A percentile compares a stretch with the other conserved stretches of the same genome.
Conservation (phyloP, 768 basidiomycete species). For the Russula foetens region DNA sequence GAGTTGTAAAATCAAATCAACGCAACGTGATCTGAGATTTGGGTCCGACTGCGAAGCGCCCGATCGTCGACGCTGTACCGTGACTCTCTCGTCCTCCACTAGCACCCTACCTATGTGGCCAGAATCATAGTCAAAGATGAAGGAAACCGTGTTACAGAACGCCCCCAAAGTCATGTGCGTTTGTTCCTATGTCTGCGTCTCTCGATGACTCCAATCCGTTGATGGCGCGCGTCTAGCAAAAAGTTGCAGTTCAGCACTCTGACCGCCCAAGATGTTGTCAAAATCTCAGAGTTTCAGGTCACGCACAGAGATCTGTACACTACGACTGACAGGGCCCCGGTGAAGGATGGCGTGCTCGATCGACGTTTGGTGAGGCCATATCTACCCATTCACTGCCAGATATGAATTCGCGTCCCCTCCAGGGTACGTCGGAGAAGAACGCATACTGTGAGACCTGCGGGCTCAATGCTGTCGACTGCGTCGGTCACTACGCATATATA, state of each 20-base stretch:
- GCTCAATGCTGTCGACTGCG: constrained; percentile 85
- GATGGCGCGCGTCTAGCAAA: constrained; percentile 50
- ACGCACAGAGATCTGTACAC: constrained; percentile 90
- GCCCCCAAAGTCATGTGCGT: constrained; percentile 18
- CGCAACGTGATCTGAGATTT: constrained; percentile 3
- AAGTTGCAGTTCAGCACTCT: constrained; percentile 93
- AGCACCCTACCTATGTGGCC: neutral
- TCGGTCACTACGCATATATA: constrained; percentile 98
- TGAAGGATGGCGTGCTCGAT: constrained; percentile 89
- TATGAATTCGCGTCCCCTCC: neutral
- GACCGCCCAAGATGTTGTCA: constrained; percentile 91
- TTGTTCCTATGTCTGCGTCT: neutral
- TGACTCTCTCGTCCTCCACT: neutral
- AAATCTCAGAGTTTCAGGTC: constrained; percentile 93
- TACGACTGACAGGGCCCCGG: constrained; percentile 71
- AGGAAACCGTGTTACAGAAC: constrained; percentile 15
- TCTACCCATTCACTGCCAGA: neutral
- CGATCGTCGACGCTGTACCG: neutral
- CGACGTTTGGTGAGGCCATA: constrained; percentile 62
- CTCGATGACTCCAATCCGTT: neutral
- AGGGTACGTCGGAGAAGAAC: constrained; percentile 94
- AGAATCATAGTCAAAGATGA: constrained; percentile 6
- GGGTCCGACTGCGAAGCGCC: no score
- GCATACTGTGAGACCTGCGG: constrained; percentile 94
- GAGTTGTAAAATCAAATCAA: neutral